Conservation (phyloP, 176 grass and related monocot genomes). For the Hordeum vulgare region MorexV3_pseudomolecules_assembly NC_058519.1:554803249-554803748, state of each 20-base stretch:
- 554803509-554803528: conserved; percentile 61
- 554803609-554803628: conserved; percentile 49
- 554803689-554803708: conserved; percentile 92
- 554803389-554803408: conserved; percentile 56
- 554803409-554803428: conserved; percentile 82
- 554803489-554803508: conserved; percentile 20
- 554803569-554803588: conserved; percentile 41
- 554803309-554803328: conserved; percentile 58
- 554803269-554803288: conserved; percentile 3
- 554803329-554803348: conserved; percentile 31
- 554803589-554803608: conserved; percentile 88
- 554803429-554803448: conserved; percentile 54
- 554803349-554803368: conserved; percentile 49
- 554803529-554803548: conserved; percentile 67
- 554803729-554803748: conserved; percentile 30
- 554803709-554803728: conserved; percentile 70
- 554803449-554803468: conserved; percentile 59
- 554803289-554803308: conserved; percentile 41
- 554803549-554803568: conserved; percentile 71
- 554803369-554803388: conserved; percentile 73
- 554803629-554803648: conserved; percentile 32
- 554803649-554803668: conserved; percentile 53
- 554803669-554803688: conserved; percentile 76
- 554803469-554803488: conserved; percentile 29
- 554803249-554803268: not conserved